Evolutionary conservation across 495 filamentous ascomycete species (phyloP).

Genomic region (Penicillium tannophilum): DNA sequence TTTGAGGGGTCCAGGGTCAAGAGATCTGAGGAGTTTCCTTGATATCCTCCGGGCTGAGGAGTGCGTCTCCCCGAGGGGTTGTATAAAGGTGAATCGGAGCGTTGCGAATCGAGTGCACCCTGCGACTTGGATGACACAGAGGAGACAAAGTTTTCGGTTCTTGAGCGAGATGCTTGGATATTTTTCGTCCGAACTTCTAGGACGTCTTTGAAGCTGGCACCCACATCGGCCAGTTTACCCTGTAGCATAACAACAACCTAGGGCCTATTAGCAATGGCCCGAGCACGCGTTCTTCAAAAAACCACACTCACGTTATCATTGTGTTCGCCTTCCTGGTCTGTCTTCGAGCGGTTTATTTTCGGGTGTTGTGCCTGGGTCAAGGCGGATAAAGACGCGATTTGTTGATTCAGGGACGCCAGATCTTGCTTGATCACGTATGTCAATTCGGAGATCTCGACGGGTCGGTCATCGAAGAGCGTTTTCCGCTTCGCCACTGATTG

Average conservation of each 20-base stretch:
- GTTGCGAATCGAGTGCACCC: constrained; percentile 55
- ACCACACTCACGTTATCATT: constrained; percentile 75
- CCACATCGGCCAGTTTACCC: constrained; percentile 91
- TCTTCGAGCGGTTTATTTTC: constrained; percentile 52
- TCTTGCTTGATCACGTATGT: constrained; percentile 98
- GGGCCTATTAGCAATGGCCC: constrained; percentile 23
- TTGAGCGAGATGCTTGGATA: constrained; percentile 87
- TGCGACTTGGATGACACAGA: constrained; percentile 82
- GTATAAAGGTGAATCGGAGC: constrained; percentile 82
- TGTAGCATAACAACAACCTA: constrained; percentile 85
- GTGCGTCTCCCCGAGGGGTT: constrained; percentile 71
- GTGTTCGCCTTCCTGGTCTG: constrained; percentile 90
- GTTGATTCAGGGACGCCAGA: constrained; percentile 80
- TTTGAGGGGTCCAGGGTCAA: constrained; percentile 80
- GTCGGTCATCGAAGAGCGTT: constrained; percentile 94
- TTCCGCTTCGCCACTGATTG: constrained; percentile 85
- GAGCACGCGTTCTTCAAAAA: not conserved
- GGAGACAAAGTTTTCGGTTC: constrained; percentile 95
- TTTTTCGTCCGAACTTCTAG: constrained; percentile 97
- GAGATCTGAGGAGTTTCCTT: constrained; percentile 64
- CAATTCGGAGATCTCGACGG: constrained; percentile 94
- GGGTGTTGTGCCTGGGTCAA: constrained; percentile 74
- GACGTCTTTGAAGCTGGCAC: constrained; percentile 94
- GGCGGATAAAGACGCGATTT: constrained; percentile 78
- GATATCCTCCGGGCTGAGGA: constrained; percentile 60